Percentiles rank a stretch among this genome's conserved stretches.
These are phyloP conservation scores for Kickxella alabastrina DNA, from an alignment of 192 early-diverging fungal species.

Conservation along the genomic window DNA sequence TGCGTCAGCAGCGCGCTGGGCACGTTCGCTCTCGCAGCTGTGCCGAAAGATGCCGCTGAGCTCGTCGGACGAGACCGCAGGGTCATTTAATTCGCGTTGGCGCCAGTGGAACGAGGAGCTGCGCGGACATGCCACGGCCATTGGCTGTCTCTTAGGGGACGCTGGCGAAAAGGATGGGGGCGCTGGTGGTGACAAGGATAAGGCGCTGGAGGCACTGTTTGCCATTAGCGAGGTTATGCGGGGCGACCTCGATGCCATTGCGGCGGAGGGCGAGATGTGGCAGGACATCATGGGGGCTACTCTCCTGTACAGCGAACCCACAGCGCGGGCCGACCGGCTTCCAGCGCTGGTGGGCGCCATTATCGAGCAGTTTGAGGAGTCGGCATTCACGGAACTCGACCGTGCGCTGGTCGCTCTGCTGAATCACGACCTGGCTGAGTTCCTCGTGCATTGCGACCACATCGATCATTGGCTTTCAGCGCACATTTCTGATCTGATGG, in stretches of 20 bases:
- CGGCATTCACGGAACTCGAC: constrained; percentile 33
- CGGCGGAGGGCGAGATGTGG: constrained; percentile 44
- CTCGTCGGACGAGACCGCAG: constrained; percentile 36
- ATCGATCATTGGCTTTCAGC: constrained; percentile 61
- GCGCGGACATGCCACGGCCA: constrained; percentile 14
- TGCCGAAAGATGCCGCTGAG: constrained; percentile 39
- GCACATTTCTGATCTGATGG: constrained; percentile 58
- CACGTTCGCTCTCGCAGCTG: constrained; percentile 14
- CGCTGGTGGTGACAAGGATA: constrained; percentile 1
- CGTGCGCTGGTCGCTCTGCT: constrained; percentile 36
- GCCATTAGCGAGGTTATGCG: constrained; percentile 22
- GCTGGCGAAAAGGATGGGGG: not conserved
- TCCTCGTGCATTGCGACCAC: constrained; percentile 45
- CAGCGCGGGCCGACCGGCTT: constrained; percentile 31
- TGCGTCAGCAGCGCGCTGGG: constrained; percentile 21
- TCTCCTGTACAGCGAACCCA: constrained; percentile 54
- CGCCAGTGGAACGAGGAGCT: constrained; percentile 32
- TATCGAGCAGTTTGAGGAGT: constrained; percentile 26
- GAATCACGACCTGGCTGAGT: constrained; percentile 42
- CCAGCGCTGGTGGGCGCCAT: constrained; percentile 10
- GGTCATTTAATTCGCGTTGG: constrained; percentile 25
- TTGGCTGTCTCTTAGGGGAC: constrained; percentile 10
- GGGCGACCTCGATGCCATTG: constrained; percentile 44
- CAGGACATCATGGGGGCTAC: constrained; percentile 54
- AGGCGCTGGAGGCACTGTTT: constrained; percentile 13